Evolutionary conservation across 148 eudicot genomes (phyloP).

Genomic region (Spergularia bocconei): DNA sequence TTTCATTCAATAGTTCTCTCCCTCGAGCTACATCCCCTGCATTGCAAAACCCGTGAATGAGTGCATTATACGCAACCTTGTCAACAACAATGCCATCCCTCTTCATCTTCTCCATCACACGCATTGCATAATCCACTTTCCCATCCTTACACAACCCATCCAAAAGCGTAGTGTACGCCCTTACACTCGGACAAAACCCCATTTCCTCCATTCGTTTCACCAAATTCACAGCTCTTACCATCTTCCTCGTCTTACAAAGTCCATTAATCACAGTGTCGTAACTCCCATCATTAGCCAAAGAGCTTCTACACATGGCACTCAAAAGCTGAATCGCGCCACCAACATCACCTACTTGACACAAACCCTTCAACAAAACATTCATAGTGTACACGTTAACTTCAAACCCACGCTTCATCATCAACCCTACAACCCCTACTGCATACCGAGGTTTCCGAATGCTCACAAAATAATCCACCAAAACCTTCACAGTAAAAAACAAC

Average conservation of each 20-base stretch:
- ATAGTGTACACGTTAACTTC: conserved; percentile 38
- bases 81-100: conserved; percentile 35
- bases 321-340: conserved; percentile 44
- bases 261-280: conserved; percentile 55
- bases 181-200: conserved; percentile 28
- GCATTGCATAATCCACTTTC: conserved; percentile 42
- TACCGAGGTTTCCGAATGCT: conserved; percentile 31
- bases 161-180: conserved; percentile 40
- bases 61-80: conserved; percentile 43
- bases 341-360: conserved; percentile 51
- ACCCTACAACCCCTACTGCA: conserved; percentile 52
- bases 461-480: conserved; percentile 59
- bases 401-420: conserved; percentile 59
- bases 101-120: conserved; percentile 48
- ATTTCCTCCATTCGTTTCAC: conserved; percentile 43
- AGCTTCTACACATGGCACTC: conserved; percentile 24
- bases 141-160: conserved; percentile 48
- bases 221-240: conserved; percentile 49
- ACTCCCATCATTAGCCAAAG: conserved; percentile 38
- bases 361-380: conserved; percentile 61
- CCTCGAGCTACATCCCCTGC: conserved; percentile 43
- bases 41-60: conserved; percentile 54
- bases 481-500: conserved; percentile 41
- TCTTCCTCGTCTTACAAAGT: conserved; percentile 46
- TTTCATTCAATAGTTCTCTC: conserved; percentile 41